Evolutionary conservation across 768 basidiomycete genomes (phyloP), one percentile per base, ranked within the genome.

Genomic region (Leccinum disarticulatum): DNA sequence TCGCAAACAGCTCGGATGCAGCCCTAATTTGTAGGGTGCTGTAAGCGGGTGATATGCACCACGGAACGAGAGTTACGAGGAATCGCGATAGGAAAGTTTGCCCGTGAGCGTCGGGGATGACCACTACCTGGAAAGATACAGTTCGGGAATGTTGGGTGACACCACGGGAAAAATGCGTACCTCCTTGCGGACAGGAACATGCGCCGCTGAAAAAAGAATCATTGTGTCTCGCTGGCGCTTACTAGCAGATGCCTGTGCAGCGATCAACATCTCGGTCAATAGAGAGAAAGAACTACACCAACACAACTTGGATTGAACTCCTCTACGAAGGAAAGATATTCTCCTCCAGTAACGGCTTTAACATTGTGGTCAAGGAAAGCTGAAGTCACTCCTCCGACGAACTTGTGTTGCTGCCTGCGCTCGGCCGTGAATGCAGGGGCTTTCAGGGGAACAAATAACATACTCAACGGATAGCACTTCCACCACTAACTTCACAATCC

Each of bases 141-240:
- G n/a, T 46, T 61, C 5, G 4, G 54, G 53, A 55, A 49, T 6
- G 11, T 25, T 46, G 13, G 19, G 47, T 11, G 28, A 15, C 55
- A 19, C 52, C 4, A 41, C 17, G 33, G 11, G 35, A n/a, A 52
- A 50, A 11, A 33, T 22, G 60, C 79, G 31, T 56, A 88, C 91
- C 73, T 93, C 87, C 65, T 83, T 85, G 61, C 81, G 80, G 11
- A 93, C 69, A 1, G 90, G 79, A 28, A 90, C 73, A 4, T 91
- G 69, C 0, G 82, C 85, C 17, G 89, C 83, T 5, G 89, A 77
- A 63, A 94, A 85, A 49, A 96, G 74, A 0, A 80, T 69, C 14
- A 93, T 72, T 1, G 91, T 77, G 60, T 90, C 86, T 61, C 84
- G 85, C 65, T 91, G 87, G 33, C 61, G 62, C 22, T 59, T 56